Conservation (phyloP, 2,329 filamentous ascomycete species). For the Alternaria arbusti region DNA sequence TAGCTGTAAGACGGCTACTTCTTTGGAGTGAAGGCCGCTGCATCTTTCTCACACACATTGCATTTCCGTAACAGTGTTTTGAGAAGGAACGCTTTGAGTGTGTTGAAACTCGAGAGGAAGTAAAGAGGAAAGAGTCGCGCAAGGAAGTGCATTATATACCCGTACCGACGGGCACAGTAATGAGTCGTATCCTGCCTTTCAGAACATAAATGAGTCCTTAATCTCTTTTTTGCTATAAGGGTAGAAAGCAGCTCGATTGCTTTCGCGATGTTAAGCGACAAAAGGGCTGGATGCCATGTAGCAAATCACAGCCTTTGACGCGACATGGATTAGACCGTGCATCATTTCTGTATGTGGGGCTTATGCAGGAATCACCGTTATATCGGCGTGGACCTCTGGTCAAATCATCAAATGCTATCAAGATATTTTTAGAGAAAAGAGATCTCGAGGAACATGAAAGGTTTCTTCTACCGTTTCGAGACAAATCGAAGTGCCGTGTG, state of each 20-base stretch:
- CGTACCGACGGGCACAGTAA: not conserved
- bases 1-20: not conserved
- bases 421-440: no score
- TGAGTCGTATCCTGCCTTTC: no score
- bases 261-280: fast-evolving
- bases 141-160: not conserved
- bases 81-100: not conserved
- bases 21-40: not conserved
- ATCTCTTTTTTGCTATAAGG: not conserved
- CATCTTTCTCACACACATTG: no score
- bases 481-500: no score
- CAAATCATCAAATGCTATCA: no score
- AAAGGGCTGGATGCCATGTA: not conserved
- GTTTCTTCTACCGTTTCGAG: no score
- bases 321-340: not conserved
- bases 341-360: not conserved
- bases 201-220: no score
- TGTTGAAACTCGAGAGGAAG: not conserved
- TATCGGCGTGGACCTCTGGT: no score
- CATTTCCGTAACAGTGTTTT: no score
- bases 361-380: not conserved
- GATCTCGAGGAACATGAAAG: no score
- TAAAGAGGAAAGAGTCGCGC: not conserved
- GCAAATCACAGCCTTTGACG: not conserved
- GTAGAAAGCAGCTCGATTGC: not conserved